Conservation (phyloP, 345 rosid species). For the Boechera stricta region DNA sequence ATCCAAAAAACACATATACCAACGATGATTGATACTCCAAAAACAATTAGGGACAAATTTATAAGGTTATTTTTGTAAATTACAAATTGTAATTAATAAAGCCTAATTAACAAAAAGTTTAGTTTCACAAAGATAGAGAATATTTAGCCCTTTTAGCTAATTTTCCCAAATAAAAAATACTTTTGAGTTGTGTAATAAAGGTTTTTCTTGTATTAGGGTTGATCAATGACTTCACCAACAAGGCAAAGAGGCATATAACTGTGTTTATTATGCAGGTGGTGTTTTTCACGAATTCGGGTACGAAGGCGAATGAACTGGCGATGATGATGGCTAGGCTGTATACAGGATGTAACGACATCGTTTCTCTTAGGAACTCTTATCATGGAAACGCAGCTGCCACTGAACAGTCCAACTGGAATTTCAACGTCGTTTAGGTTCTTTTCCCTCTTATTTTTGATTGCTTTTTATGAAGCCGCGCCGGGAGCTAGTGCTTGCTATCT, state of each 20-base stretch:
- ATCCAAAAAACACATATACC: no score
- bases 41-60: no score
- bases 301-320: conserved; percentile 93
- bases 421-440: conserved; percentile 76
- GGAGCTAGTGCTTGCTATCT: no score
- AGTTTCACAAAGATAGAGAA: no score
- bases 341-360: conserved; percentile 79
- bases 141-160: no score
- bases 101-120: no score
- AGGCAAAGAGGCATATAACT: neutral
- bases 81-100: no score
- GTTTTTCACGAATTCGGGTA: conserved; percentile 91
- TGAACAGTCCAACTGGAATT: conserved; percentile 78
- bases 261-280: conserved; percentile 59
- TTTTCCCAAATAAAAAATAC: no score
- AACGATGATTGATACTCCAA: no score
- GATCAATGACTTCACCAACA: conserved; percentile 10
- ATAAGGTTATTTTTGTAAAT: no score
- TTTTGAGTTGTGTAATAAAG: neutral
- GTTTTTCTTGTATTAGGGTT: neutral
- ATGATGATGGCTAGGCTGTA: conserved; percentile 91
- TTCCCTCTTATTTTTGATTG: neutral
- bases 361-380: conserved; percentile 83
- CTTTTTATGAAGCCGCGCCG: no score
- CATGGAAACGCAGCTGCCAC: conserved; percentile 91